Percentiles rank a stretch among this genome's conserved stretches.
These are phyloP conservation scores for Didymella pomorum DNA, from an alignment of 2,329 filamentous ascomycete species.

Conservation along the genomic window DNA sequence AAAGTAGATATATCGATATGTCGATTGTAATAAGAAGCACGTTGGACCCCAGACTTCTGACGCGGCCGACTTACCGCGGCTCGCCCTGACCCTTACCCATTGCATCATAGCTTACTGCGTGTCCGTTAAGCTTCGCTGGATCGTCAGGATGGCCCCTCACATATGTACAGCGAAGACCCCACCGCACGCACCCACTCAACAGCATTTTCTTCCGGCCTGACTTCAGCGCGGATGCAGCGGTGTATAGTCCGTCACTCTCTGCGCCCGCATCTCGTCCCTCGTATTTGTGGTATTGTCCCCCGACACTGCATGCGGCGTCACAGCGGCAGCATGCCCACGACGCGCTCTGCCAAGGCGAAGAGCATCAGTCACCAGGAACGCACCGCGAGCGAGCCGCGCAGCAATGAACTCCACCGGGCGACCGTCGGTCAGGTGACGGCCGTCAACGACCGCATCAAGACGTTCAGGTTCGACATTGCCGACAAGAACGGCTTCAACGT, in stretches of 20 bases:
- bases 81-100: constrained; percentile 1
- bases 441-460: constrained; percentile 71
- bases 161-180: constrained; percentile 19
- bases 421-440: constrained; percentile 67
- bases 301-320: constrained; percentile 29
- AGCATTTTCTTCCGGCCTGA: constrained; percentile 26
- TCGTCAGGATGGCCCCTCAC: constrained; percentile 14
- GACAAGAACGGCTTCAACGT: constrained; percentile 60
- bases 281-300: constrained; percentile 13
- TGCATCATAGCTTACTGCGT: constrained; percentile 17
- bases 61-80: constrained; percentile 13
- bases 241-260: constrained; percentile 28
- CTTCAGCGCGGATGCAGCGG: constrained; percentile 24
- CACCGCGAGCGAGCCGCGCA: constrained; percentile 76
- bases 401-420: constrained; percentile 70
- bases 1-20: neutral
- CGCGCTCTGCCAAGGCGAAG: constrained; percentile 42
- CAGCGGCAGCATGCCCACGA: constrained; percentile 41
- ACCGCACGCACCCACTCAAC: constrained; percentile 29
- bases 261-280: constrained; percentile 22
- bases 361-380: constrained; percentile 68
- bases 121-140: constrained; percentile 18
- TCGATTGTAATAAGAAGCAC: neutral
- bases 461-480: constrained; percentile 71
- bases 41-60: neutral